Evolutionary conservation across 495 filamentous ascomycete species (phyloP).

Genomic region (Neohortaea acidophila): DNA sequence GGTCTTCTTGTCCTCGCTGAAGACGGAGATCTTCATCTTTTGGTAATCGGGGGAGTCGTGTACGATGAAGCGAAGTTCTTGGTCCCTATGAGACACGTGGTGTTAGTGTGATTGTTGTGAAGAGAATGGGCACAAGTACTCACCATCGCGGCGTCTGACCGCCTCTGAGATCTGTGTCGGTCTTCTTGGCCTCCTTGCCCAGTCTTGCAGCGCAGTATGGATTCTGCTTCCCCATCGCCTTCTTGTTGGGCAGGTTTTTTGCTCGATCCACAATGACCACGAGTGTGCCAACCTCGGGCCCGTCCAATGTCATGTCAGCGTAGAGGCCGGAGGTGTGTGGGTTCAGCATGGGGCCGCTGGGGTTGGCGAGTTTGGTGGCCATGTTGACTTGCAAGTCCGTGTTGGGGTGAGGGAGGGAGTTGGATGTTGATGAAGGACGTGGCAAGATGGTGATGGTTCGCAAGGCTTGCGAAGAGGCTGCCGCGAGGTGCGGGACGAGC

Average conservation of each 20-base stretch:
- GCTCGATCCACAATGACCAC: slow-evolving; percentile 67
- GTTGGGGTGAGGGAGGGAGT: too few relatives aligned
- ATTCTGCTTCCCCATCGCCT: slow-evolving; percentile 96
- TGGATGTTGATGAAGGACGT: too few relatives aligned
- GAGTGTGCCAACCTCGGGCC: slow-evolving; percentile 83
- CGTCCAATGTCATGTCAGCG: slow-evolving; percentile 88
- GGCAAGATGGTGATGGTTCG: too few relatives aligned
- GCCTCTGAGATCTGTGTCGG: slow-evolving; percentile 80
- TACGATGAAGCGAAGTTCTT: slow-evolving; percentile 89
- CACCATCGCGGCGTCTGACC: slow-evolving; percentile 95
- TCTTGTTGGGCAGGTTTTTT: slow-evolving; percentile 91
- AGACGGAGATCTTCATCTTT: slow-evolving; percentile 83
- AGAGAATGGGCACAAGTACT: slow-evolving; percentile 25
- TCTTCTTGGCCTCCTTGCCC: slow-evolving; percentile 97
- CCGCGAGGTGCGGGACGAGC: too few relatives aligned
- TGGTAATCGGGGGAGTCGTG: slow-evolving; percentile 94
- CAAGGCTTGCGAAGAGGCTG: too few relatives aligned
- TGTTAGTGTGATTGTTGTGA: slow-evolving; percentile 23
- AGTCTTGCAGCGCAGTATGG: slow-evolving; percentile 88
- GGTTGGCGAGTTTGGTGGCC: slow-evolving; percentile 12
- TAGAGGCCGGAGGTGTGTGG: slow-evolving; percentile 84
- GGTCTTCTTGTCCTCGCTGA: slow-evolving; percentile 94
- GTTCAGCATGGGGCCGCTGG: slow-evolving; percentile 7
- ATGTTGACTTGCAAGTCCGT: too few relatives aligned
- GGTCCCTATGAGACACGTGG: slow-evolving; percentile 50